Percentiles rank a stretch among this genome's conserved stretches.
phyloP scores from a whole-genome alignment of 331 rosid species.

The Phaseolus coccineus region DNA sequence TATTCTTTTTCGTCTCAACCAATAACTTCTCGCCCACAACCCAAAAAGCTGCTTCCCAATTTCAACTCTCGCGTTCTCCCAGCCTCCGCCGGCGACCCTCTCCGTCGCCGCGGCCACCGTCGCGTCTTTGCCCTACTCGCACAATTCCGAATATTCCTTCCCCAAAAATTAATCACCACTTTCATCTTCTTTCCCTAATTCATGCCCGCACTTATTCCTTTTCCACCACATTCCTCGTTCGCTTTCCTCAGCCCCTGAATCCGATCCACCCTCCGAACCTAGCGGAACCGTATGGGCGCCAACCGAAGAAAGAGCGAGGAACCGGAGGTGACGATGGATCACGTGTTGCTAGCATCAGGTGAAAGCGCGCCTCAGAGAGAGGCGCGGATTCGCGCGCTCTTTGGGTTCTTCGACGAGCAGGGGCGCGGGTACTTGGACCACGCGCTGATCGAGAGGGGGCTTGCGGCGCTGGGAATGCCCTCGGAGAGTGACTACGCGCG shows the following conservation, averaged over 20 bases:
- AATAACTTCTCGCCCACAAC: background rate
- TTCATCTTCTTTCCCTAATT: background rate
- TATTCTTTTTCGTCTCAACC: background rate
- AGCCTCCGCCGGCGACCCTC: background rate
- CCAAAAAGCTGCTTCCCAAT: background rate
- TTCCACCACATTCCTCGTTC: background rate
- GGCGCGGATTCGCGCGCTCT: background rate
- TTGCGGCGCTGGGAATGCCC: background rate
- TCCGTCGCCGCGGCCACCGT: background rate
- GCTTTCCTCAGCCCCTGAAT: background rate
- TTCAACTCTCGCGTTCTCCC: background rate
- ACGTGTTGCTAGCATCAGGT: background rate
- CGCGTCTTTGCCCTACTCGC: background rate
- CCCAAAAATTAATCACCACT: background rate
- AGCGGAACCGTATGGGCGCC: background rate
- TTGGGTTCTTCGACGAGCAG: background rate
- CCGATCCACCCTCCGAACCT: background rate
- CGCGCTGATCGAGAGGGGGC: background rate
- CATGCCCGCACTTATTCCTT: background rate
- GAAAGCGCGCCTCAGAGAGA: background rate
- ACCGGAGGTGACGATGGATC: background rate
- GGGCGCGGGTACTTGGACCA: background rate
- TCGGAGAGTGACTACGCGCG: background rate
- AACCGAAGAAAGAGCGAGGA: conserved; percentile 7
- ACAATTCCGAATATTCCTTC: background rate